Conservation (phyloP, 441 rosid genomes). For the Hura crepitans region DNA sequence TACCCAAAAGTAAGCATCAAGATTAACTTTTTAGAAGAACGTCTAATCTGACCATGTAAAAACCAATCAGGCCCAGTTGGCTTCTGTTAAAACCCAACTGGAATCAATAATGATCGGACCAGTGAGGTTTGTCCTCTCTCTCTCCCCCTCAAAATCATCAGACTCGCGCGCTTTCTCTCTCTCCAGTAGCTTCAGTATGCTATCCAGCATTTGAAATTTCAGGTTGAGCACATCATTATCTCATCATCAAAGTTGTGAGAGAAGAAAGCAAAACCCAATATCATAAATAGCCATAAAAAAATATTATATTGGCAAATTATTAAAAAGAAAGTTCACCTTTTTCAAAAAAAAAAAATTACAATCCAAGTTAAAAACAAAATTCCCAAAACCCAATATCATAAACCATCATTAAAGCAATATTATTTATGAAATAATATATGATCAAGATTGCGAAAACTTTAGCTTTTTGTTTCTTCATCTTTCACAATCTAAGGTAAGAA, state of each 20-base stretch:
- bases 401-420: no score
- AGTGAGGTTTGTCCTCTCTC: conserved; percentile 14
- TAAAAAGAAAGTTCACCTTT: background rate
- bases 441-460: no score
- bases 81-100: conserved; percentile 46
- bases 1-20: conserved; percentile 35
- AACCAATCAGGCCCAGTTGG: conserved; percentile 41
- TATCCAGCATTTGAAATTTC: conserved; percentile 37
- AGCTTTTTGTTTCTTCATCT: no score
- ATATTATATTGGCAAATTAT: conserved; percentile 10
- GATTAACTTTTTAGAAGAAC: conserved; percentile 37
- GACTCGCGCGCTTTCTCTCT: conserved; percentile 15
- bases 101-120: conserved; percentile 51
- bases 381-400: no score
- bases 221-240: conserved; percentile 62
- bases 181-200: conserved; percentile 21
- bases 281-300: conserved; percentile 10
- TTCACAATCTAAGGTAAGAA: no score
- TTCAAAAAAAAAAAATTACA: background rate
- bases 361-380: no score
- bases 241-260: conserved; percentile 71
- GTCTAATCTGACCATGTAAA: conserved; percentile 22
- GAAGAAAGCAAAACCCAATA: conserved; percentile 37
- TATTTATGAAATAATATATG: no score
- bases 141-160: conserved; percentile 9